Evolutionary conservation across 1,284 basidiomycete species (phyloP), one percentile per base, ranked within the genome.

Genomic region (Limonomyces culmigenus): DNA sequence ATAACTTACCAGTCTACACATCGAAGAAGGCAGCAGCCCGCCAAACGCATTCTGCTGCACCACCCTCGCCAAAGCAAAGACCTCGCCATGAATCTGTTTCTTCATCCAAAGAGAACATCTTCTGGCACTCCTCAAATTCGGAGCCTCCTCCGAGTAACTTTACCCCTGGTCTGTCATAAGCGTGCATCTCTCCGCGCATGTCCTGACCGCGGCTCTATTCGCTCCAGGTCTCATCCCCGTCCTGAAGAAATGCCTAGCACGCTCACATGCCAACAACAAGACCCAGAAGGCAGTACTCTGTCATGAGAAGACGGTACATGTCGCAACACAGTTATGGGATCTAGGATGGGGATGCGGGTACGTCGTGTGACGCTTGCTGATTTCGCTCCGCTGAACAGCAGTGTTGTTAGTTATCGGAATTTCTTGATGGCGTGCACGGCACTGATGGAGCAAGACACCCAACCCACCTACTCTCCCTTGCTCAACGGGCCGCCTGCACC

Each of bases 381-480:
- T 27, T n/a, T 27, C 25, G 10, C 25, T 27, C 25, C n/a, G n/a
- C n/a, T n/a, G n/a, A n/a, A n/a, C n/a, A n/a, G n/a, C n/a, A n/a
- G n/a, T 27, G 33, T 19, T 21, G 38, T 10, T 42, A 85, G 81
- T n/a, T 89, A 91, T 50, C 75, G 86, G 20, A 91, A 89, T 50
- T 87, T 79, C 46, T 46, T 85, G 38, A 91, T 92, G 79, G 62
- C 66, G 3, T 85, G 86, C 43, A 63, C 79, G 1, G 65, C 73
- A 4, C 62, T 91, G 13, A 67, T 81, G 59, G 62, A 63, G 32
- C 83, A 86, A 49, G 50, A 53, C 37, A 39, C 51, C 5, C 75
- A 80, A 47, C 65, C 67, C 0, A 39, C 62, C 39, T 86, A 86
- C 49, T 65, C 63, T 39, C 53, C 63, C 2, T 53, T 70, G n/a